A percentile compares a stretch with the other conserved stretches of the same genome.
Evolutionary conservation across 805 yeast species (phyloP).

Genomic region (Metschnikowia similis): DNA sequence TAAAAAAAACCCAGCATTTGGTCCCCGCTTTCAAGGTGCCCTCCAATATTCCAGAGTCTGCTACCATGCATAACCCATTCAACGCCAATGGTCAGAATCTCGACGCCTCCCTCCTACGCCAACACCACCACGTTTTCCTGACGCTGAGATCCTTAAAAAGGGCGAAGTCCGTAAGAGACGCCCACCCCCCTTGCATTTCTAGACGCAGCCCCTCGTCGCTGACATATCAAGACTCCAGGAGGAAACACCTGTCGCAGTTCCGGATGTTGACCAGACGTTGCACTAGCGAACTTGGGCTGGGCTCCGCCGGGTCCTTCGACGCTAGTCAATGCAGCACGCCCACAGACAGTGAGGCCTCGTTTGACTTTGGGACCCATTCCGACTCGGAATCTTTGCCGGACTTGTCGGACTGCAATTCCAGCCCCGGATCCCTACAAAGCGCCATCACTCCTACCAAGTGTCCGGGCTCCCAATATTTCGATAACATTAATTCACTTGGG

Average conservation of each 20-base stretch:
- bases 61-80: constrained; percentile 2
- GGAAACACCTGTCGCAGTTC: not conserved
- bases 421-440: constrained; percentile 6
- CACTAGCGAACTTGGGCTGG: not conserved
- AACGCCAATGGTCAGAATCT: not conserved
- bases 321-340: not conserved
- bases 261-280: constrained; percentile 1
- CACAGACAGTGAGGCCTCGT: not conserved
- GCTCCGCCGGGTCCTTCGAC: not conserved
- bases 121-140: not conserved
- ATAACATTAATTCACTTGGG: not conserved
- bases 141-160: constrained; percentile 6
- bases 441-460: constrained; percentile 15
- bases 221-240: not conserved
- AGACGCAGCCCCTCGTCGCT: not conserved
- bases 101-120: constrained; percentile 1
- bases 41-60: not conserved
- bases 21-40: not conserved
- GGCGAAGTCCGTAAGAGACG: constrained; percentile 12
- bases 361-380: constrained; percentile 9
- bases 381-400: constrained; percentile 39
- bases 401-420: constrained; percentile 27
- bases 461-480: constrained; percentile 4
- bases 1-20: not conserved
- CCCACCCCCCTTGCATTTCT: constrained; percentile 9